Percentiles rank a stretch among this genome's conserved stretches.
These are phyloP conservation scores for Dryas octopetala DNA, from an alignment of 306 rosid genomes.

Conservation along the genomic window DNA sequence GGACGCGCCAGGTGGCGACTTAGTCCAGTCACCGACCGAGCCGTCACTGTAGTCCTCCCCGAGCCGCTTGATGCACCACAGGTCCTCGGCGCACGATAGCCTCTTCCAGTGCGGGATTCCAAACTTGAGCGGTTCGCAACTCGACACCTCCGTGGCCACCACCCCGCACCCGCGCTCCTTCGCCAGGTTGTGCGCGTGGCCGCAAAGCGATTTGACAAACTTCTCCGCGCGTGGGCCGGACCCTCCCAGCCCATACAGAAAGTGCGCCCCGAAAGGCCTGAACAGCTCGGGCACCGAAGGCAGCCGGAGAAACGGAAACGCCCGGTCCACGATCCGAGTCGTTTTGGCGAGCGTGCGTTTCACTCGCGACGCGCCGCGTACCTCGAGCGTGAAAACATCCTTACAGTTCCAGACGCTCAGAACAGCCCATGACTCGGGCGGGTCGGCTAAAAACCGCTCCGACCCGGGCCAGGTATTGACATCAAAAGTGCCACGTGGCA, in stretches of 20 bases:
- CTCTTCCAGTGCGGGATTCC: constrained; percentile 92
- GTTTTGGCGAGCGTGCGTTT: constrained; percentile 54
- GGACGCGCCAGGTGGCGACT: constrained; percentile 66
- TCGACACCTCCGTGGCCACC: constrained; percentile 82
- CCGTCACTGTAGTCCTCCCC: constrained; percentile 85
- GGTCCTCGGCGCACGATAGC: constrained; percentile 71
- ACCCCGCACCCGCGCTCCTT: constrained; percentile 67
- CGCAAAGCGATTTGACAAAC: constrained; percentile 61
- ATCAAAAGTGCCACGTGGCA: constrained; percentile 49
- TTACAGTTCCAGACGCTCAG: constrained; percentile 86
- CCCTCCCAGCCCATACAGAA: constrained; percentile 79
- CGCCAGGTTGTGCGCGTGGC: constrained; percentile 72
- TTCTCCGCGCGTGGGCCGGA: constrained; percentile 65
- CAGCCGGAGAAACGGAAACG: constrained; percentile 69
- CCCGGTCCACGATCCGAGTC: constrained; percentile 64
- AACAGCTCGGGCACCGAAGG: constrained; percentile 82
- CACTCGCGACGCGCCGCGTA: constrained; percentile 69
- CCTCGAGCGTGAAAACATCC: constrained; percentile 71
- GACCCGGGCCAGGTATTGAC: constrained; percentile 60
- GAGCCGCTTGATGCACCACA: constrained; percentile 84
- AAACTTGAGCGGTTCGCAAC: constrained; percentile 50
- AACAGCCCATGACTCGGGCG: constrained; percentile 87
- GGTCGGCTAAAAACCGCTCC: constrained; percentile 48
- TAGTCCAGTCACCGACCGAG: constrained; percentile 95
- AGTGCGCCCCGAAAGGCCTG: constrained; percentile 74